A percentile compares a stretch with the other conserved stretches of the same genome.
phyloP scores from a whole-genome alignment of 495 filamentous ascomycete genomes.

The Penicillium coprophilum region DNA sequence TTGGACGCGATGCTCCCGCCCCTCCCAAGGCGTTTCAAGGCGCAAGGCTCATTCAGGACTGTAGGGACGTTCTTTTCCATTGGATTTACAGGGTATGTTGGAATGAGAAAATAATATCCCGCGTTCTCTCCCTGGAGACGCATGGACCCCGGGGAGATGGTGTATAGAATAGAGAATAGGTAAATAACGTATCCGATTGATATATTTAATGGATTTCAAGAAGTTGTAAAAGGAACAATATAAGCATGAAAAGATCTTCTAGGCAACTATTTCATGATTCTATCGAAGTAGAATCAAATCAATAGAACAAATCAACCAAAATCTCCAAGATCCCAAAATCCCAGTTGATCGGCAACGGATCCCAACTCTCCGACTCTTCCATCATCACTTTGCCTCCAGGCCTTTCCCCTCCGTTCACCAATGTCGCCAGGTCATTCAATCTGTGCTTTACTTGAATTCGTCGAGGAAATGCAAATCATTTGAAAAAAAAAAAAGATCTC shows the following conservation, averaged over 20 bases:
- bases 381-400: slow-evolving; percentile 18
- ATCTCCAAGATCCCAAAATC: neutral
- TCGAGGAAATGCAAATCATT: slow-evolving; percentile 24
- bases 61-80: neutral
- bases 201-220: neutral
- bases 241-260: neutral
- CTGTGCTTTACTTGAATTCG: slow-evolving; percentile 18
- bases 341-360: slow-evolving; percentile 21
- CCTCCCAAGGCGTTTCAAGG: neutral
- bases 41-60: neutral
- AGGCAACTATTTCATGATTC: neutral
- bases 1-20: slow-evolving; percentile 18
- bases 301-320: neutral
- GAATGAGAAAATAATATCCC: slow-evolving; percentile 11
- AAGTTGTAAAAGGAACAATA: neutral
- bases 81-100: slow-evolving; percentile 9
- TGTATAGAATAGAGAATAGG: neutral
- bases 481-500: slow-evolving; percentile 21
- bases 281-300: neutral
- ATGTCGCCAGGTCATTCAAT: slow-evolving; percentile 14
- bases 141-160: slow-evolving; percentile 8
- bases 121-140: neutral
- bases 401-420: slow-evolving; percentile 11
- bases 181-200: neutral
- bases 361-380: slow-evolving; percentile 14